Conservation (phyloP, 106 monocot species). For the Dendrobium catenatum region DNA sequence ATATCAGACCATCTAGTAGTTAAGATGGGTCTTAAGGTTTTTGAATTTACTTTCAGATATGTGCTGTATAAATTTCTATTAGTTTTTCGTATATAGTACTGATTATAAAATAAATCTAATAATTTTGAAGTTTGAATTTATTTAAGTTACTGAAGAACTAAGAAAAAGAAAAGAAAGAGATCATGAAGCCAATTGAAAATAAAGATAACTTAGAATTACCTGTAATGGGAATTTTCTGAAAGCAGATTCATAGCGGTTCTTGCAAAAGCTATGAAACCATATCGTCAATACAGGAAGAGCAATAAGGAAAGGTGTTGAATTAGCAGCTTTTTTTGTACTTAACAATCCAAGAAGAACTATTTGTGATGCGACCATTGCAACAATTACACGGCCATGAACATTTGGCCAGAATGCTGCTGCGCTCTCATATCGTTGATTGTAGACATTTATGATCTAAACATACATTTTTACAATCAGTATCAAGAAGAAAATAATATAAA, state of each 20-base stretch:
- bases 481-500: not conserved
- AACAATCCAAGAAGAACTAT: conserved; percentile 57
- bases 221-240: conserved; percentile 56
- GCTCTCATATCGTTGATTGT: conserved; percentile 88
- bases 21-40: no score
- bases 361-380: conserved; percentile 61
- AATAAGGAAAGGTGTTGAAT: conserved; percentile 57
- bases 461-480: not conserved
- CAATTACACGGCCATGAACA: conserved; percentile 65
- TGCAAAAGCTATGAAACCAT: conserved; percentile 57
- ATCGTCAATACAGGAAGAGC: conserved; percentile 64
- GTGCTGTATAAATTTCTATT: no score
- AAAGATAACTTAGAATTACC: conserved; percentile 23
- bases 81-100: no score
- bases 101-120: no score
- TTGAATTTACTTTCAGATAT: no score
- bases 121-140: no score
- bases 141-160: no score
- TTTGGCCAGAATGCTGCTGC: conserved; percentile 80
- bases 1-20: no score
- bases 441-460: conserved; percentile 74
- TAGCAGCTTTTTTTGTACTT: conserved; percentile 51
- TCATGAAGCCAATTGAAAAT: not conserved
- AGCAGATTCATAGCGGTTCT: conserved; percentile 61
- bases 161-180: no score